A percentile compares a stretch with the other conserved stretches of the same genome.
phyloP scores from a whole-genome alignment of 2,329 filamentous ascomycete genomes.

The Diplocarpon rosae region DNA sequence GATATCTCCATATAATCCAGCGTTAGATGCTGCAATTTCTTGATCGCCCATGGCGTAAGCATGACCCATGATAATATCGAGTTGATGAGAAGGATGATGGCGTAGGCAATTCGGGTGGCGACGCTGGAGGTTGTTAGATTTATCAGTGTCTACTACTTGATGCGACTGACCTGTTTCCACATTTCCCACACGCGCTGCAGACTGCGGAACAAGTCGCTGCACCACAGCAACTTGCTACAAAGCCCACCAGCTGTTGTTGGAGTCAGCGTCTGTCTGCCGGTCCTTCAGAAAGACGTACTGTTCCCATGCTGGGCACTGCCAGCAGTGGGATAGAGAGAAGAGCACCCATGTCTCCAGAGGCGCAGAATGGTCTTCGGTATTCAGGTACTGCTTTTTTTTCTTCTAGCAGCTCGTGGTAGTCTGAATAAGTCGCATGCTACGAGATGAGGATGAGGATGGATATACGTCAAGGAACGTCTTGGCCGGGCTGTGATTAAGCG shows the following conservation, averaged over 20 bases:
- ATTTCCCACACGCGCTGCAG: slow-evolving; percentile 92
- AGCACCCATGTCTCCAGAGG: slow-evolving; percentile 66
- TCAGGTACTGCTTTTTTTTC: too few species aligned
- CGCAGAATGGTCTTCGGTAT: too few species aligned
- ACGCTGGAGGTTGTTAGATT: slow-evolving; percentile 46
- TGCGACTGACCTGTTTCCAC: slow-evolving; percentile 68
- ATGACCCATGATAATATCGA: slow-evolving; percentile 97
- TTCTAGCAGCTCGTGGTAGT: too few species aligned
- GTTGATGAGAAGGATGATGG: slow-evolving; percentile 88
- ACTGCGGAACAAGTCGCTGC: slow-evolving; percentile 94
- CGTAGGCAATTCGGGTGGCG: slow-evolving; percentile 92
- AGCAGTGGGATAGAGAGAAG: slow-evolving; percentile 81
- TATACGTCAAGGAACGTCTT: too few species aligned
- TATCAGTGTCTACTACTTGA: neutral
- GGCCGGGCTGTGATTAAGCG: too few species aligned
- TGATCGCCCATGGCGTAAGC: slow-evolving; percentile 97
- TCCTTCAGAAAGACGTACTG: slow-evolving; percentile 48
- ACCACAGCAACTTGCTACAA: slow-evolving; percentile 85
- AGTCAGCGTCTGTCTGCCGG: slow-evolving; percentile 11
- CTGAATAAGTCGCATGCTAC: too few species aligned
- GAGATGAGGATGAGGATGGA: too few species aligned
- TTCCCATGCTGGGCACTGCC: slow-evolving; percentile 74
- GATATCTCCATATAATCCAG: slow-evolving; percentile 94
- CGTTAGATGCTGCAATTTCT: slow-evolving; percentile 84
- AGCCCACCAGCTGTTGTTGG: slow-evolving; percentile 57